Conservation (phyloP, 108 stramenopile genomes). For the Skeletonema potamos region DNA sequence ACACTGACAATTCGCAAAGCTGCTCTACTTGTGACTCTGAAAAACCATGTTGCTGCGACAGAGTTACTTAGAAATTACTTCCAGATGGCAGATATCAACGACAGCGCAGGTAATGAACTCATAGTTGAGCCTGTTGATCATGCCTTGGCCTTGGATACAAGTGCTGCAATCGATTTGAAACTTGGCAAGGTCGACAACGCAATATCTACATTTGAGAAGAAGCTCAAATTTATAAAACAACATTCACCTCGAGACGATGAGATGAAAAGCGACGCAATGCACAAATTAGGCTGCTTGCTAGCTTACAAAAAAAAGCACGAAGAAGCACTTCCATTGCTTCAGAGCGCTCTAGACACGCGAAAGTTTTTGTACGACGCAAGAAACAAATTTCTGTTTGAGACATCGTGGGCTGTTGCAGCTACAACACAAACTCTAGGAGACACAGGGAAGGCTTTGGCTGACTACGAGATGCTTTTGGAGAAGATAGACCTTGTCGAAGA, state of each 20-base stretch:
- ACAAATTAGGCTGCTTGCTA: slow-evolving; percentile 43
- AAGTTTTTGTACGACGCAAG: slow-evolving; percentile 33
- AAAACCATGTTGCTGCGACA: slow-evolving; percentile 10
- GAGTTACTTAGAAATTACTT: slow-evolving; percentile 23
- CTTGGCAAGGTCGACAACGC: slow-evolving; percentile 29
- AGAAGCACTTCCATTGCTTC: slow-evolving; percentile 30
- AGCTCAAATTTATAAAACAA: slow-evolving; percentile 16
- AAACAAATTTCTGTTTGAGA: slow-evolving; percentile 33
- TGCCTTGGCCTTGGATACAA: slow-evolving; percentile 34
- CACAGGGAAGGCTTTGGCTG: slow-evolving; percentile 20
- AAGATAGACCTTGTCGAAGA: slow-evolving; percentile 24
- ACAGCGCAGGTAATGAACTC: not conserved
- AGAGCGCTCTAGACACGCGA: slow-evolving; percentile 30
- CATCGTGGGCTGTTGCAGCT: slow-evolving; percentile 45
- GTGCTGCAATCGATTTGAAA: slow-evolving; percentile 23
- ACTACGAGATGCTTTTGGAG: slow-evolving; percentile 28
- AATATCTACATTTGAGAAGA: slow-evolving; percentile 24
- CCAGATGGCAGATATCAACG: slow-evolving; percentile 2
- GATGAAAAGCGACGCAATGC: slow-evolving; percentile 33
- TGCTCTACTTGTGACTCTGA: slow-evolving; percentile 26
- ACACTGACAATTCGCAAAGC: slow-evolving; percentile 34
- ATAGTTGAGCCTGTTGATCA: slow-evolving; percentile 32
- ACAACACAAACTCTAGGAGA: slow-evolving; percentile 30
- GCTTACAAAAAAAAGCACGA: slow-evolving; percentile 21
- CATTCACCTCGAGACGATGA: slow-evolving; percentile 22